phyloP scores from a whole-genome alignment of 2,329 filamentous ascomycete species.

The Fusarium miscanthi region DNA sequence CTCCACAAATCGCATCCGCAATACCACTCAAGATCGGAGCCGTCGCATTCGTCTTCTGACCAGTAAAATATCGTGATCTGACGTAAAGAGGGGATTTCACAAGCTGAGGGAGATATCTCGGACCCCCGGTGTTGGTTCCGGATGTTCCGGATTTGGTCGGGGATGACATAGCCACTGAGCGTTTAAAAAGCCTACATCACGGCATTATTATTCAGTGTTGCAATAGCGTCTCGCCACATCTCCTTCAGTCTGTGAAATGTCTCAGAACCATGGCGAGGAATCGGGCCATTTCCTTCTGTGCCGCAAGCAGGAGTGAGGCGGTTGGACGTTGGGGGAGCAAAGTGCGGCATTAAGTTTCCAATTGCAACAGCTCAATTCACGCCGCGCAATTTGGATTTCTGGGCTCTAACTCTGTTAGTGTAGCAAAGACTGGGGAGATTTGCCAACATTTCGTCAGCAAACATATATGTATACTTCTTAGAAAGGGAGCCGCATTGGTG shows the following conservation, averaged over 20 bases:
- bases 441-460: rapidly evolving
- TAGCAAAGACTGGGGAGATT: neutral
- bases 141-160: neutral
- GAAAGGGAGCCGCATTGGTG: neutral
- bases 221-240: rapidly evolving
- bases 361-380: neutral
- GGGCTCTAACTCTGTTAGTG: rapidly evolving
- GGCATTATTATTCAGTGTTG: neutral
- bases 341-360: neutral
- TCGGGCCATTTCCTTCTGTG: neutral
- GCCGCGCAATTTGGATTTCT: rapidly evolving
- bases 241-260: rapidly evolving
- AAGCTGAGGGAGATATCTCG: neutral
- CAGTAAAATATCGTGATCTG: rapidly evolving
- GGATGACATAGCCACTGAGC: neutral
- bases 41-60: neutral
- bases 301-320: neutral
- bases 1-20: neutral
- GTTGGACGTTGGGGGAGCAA: neutral
- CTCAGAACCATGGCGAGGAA: rapidly evolving
- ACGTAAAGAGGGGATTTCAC: neutral
- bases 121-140: neutral
- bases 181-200: neutral
- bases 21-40: neutral
- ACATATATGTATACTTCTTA: neutral